phyloP scores from a whole-genome alignment of 2,329 filamentous ascomycete genomes.

The Exserohilum turcica region DNA sequence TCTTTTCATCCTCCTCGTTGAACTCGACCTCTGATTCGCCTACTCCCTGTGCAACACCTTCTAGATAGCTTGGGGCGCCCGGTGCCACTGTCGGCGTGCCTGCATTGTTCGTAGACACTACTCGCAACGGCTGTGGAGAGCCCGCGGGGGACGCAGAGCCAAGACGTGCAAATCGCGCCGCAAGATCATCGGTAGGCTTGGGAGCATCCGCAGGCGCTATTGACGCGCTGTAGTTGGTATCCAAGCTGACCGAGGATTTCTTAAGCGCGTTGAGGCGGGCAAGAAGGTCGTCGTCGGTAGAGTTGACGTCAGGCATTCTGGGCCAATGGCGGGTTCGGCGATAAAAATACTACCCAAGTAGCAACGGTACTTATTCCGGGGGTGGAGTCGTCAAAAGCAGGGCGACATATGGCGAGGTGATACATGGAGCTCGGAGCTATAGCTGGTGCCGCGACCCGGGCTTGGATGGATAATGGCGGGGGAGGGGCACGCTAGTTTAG shows the following conservation, averaged over 20 bases:
- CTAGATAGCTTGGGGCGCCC: conserved; percentile 42
- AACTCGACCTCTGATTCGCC: conserved; percentile 32
- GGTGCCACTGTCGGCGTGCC: conserved; percentile 34
- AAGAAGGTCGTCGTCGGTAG: conserved; percentile 51
- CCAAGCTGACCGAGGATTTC: conserved; percentile 49
- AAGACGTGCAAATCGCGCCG: conserved; percentile 46
- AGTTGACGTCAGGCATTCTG: conserved; percentile 23
- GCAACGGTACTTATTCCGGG: not conserved
- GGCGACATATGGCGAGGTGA: conserved; percentile 4
- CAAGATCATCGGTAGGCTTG: conserved; percentile 39
- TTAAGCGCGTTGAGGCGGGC: conserved; percentile 57
- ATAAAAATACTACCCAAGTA: not conserved
- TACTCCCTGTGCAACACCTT: conserved; percentile 39
- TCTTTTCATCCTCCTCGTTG: conserved; percentile 51
- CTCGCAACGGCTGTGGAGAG: conserved; percentile 35
- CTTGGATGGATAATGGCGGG: conserved; percentile 20
- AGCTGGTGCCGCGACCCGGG: conserved; percentile 23
- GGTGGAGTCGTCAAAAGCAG: not conserved
- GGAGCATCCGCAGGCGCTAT: conserved; percentile 16
- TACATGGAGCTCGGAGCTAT: conserved; percentile 13
- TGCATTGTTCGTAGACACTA: conserved; percentile 23
- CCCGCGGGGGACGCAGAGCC: conserved; percentile 35
- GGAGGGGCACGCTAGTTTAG: conserved; percentile 11
- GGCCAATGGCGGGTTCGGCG: not conserved
- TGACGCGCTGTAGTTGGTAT: conserved; percentile 28